Evolutionary conservation across 1,284 basidiomycete species (phyloP), one percentile per base, ranked within the genome.

Genomic region (Ganoderma boninense): DNA sequence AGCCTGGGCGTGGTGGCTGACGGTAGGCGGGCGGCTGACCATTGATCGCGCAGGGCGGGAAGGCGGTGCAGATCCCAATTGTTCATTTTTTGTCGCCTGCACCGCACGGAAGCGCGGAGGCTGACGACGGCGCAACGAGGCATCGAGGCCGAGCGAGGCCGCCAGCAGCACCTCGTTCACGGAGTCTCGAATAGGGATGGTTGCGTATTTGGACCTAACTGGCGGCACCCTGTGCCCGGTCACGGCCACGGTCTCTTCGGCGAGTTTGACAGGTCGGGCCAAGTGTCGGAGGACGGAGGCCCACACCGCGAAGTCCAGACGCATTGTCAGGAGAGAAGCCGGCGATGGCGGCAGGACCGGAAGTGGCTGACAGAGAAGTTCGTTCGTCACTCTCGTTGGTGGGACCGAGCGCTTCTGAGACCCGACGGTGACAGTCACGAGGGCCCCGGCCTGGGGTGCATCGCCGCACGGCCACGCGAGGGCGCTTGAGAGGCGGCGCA

Each of bases 391-490:
- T n/a, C 8, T 23, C 2, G 46, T 49, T 49, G 20, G 23, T 49
- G 46, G n/a, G 46, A 49, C 46, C 46, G 46, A 49, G 20, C 46
- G 46, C 46, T 49, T 35, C 16, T 35, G 29, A 56, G 54, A 49
- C n/a, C 8, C 10, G 6, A 38, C 38, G 10, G 38, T 38, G 38
- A 38, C 38, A 38, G 38, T 38, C 7, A 38, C 14, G 4, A 23
- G 13, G 54, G 32, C 20, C n/a, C 20, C 20, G 44, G 26, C n/a
- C 14, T 56, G 54, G 54, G 54, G 54, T 57, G 54, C 54, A 57
- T 26, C 57, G 57, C 57, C 57, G 57, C 57, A 60, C 32, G 7
- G 35, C 32, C 57, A 60, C 57, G 57, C 57, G 57, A 60, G 35
- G 35, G 35, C 29, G 56, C 57, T 20, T 60, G 57, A 4, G 20